phyloP scores from a whole-genome alignment of 1,284 basidiomycete genomes.

The Stygiomarasmius scandens region DNA sequence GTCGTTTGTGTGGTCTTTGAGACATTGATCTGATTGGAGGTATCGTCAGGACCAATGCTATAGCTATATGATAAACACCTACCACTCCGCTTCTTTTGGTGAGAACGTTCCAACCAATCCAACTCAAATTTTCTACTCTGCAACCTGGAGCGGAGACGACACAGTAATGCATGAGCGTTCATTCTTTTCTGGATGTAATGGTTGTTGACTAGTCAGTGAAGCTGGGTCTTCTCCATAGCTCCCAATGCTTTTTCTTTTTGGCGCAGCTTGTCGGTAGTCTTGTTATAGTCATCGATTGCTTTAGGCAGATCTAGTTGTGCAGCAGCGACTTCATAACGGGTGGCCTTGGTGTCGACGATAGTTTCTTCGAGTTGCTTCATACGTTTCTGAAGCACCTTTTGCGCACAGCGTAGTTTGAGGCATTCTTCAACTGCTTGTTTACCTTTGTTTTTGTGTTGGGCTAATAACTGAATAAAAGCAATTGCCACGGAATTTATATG shows the following conservation, averaged over 20 bases:
- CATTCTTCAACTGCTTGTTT: background rate
- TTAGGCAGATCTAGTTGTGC: background rate
- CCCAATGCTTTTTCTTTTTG: background rate
- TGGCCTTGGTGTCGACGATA: background rate
- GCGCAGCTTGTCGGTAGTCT: background rate
- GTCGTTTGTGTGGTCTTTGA: conserved; percentile 2
- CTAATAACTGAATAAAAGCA: too few relatives aligned
- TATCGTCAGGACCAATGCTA: conserved; percentile 33
- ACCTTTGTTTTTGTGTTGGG: conserved; percentile 7
- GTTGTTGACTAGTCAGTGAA: background rate
- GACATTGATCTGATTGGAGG: conserved; percentile 17
- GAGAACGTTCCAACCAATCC: background rate
- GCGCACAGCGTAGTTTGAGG: background rate
- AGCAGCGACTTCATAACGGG: background rate
- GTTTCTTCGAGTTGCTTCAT: background rate
- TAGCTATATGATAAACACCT: conserved; percentile 11
- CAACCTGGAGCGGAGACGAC: background rate
- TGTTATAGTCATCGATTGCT: background rate
- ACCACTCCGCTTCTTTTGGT: conserved; percentile 20
- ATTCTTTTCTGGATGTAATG: background rate
- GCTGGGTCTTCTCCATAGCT: background rate
- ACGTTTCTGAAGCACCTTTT: background rate
- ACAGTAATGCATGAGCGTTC: background rate
- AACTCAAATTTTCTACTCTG: background rate
- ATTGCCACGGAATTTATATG: too few relatives aligned